Conservation (phyloP, 2,329 filamentous ascomycete species). For the Aspergillus sp. region DNA sequence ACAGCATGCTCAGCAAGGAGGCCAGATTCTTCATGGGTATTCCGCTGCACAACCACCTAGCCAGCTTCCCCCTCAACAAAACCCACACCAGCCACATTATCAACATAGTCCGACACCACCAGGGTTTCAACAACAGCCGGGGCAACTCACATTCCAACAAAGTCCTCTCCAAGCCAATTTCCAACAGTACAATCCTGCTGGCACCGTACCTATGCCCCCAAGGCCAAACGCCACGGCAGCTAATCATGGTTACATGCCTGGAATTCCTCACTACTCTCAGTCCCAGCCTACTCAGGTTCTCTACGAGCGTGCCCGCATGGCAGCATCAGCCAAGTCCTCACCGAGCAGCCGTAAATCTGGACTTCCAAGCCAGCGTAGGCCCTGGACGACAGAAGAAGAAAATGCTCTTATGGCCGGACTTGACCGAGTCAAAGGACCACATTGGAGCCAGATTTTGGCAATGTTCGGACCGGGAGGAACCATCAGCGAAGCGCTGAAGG, state of each 20-base stretch:
- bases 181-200: conserved; percentile 37
- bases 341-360: conserved; percentile 49
- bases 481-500: conserved; percentile 76
- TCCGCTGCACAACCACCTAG: conserved; percentile 26
- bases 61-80: conserved; percentile 17
- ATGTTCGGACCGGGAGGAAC: conserved; percentile 77
- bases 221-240: conserved; percentile 29
- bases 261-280: conserved; percentile 43
- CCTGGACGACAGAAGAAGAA: conserved; percentile 86
- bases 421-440: conserved; percentile 82
- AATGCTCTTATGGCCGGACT: conserved; percentile 84
- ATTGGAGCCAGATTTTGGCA: conserved; percentile 87
- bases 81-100: conserved; percentile 23
- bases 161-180: conserved; percentile 36
- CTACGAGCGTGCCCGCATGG: conserved; percentile 54
- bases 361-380: conserved; percentile 59
- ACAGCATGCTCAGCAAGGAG: conserved; percentile 18
- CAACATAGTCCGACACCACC: conserved; percentile 32
- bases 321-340: conserved; percentile 52
- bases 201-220: conserved; percentile 21
- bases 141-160: conserved; percentile 34
- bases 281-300: conserved; percentile 51
- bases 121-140: conserved; percentile 29
- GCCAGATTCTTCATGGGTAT: conserved; percentile 30
- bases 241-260: conserved; percentile 42